A percentile compares a stretch with the other conserved stretches of the same genome.
Conservation (phyloP, 2,329 filamentous ascomycete species). For the Fusarium secorum region DNA sequence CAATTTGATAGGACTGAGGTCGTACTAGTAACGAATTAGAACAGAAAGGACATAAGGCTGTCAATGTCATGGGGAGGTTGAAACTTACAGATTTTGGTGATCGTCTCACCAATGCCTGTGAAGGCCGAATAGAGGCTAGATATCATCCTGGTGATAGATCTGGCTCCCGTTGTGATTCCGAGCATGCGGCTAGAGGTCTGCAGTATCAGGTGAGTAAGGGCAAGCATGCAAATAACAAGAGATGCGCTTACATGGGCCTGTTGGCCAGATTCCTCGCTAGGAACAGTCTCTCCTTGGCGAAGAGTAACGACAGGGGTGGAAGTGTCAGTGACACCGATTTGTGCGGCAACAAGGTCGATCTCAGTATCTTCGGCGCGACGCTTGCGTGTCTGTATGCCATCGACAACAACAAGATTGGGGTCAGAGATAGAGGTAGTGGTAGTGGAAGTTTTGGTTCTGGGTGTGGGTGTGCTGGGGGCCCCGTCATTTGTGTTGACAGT, state of each 20-base stretch:
- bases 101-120: slow-evolving; percentile 39
- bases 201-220: not conserved
- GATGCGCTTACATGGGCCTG: slow-evolving; percentile 20
- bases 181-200: slow-evolving; percentile 38
- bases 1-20: slow-evolving; percentile 37
- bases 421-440: not conserved
- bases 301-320: slow-evolving; percentile 23
- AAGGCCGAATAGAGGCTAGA: slow-evolving; percentile 39
- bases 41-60: not conserved
- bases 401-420: slow-evolving; percentile 28
- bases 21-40: slow-evolving; percentile 31
- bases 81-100: slow-evolving; percentile 39
- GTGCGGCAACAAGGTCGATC: slow-evolving; percentile 43
- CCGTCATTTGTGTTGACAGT: not conserved
- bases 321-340: slow-evolving; percentile 24
- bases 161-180: slow-evolving; percentile 18
- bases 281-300: slow-evolving; percentile 26
- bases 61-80: not conserved
- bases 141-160: slow-evolving; percentile 44
- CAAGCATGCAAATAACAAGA: not conserved
- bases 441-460: not conserved
- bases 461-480: not conserved
- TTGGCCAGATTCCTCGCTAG: slow-evolving; percentile 11
- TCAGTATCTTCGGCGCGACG: slow-evolving; percentile 44
- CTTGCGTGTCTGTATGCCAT: slow-evolving; percentile 44